A percentile compares a stretch with the other conserved stretches of the same genome.
Conservation (phyloP, 1,284 basidiomycete genomes). For the Gomphus sp. region DNA sequence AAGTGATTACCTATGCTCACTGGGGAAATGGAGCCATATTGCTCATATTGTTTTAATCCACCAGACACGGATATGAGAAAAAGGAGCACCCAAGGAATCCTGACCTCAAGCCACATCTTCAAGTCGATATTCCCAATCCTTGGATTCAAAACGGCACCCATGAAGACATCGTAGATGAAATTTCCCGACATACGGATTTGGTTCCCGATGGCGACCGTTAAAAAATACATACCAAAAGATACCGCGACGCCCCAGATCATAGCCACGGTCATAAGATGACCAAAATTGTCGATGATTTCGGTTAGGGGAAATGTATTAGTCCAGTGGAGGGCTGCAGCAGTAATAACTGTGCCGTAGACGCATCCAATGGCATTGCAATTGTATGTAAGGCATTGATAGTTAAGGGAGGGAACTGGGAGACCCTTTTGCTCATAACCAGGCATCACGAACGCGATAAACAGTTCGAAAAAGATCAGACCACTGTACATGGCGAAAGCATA, state of each 20-base stretch:
- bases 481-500: constrained; percentile 89
- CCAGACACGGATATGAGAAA: constrained; percentile 92
- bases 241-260: constrained; percentile 88
- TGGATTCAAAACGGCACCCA: constrained; percentile 94
- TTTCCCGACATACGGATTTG: constrained; percentile 90
- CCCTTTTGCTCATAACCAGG: constrained; percentile 93
- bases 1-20: constrained; percentile 31
- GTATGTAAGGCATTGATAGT: constrained; percentile 90
- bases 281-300: constrained; percentile 95
- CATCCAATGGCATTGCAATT: constrained; percentile 92
- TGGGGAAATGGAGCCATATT: constrained; percentile 86
- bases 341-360: constrained; percentile 80
- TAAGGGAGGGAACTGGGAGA: constrained; percentile 85
- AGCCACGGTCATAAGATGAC: constrained; percentile 91
- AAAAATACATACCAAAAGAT: constrained; percentile 73
- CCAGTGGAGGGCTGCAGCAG: constrained; percentile 72
- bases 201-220: constrained; percentile 69
- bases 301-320: constrained; percentile 84
- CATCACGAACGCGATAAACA: constrained; percentile 83
- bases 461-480: constrained; percentile 84
- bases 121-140: constrained; percentile 89
- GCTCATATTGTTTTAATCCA: constrained; percentile 92
- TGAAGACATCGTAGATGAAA: constrained; percentile 92
- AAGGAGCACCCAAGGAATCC: constrained; percentile 95
- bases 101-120: constrained; percentile 99